phyloP scores from a whole-genome alignment of 2,329 filamentous ascomycete genomes.

The Fusarium drepaniforme region DNA sequence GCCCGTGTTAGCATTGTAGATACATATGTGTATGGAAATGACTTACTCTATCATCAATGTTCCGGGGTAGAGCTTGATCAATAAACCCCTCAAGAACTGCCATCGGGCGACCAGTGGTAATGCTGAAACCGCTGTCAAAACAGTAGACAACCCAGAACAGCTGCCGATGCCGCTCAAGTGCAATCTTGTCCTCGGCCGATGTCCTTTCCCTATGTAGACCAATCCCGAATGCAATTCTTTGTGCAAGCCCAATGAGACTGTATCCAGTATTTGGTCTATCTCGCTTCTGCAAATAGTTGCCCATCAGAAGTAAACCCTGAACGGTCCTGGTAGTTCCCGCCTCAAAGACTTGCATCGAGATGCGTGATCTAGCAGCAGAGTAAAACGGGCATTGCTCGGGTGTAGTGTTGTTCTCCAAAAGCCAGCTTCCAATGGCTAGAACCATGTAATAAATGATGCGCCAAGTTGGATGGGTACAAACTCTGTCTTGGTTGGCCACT shows the following conservation, averaged over 20 bases:
- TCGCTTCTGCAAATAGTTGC: conserved; percentile 61
- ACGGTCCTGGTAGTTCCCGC: conserved; percentile 56
- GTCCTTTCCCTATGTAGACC: conserved; percentile 57
- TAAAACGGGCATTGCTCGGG: conserved; percentile 39
- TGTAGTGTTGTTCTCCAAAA: conserved; percentile 27
- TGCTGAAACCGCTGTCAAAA: conserved; percentile 57
- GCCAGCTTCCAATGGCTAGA: conserved; percentile 49
- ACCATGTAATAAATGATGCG: conserved; percentile 43
- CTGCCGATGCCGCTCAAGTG: conserved; percentile 46
- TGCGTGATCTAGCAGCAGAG: conserved; percentile 40
- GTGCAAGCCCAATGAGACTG: conserved; percentile 61
- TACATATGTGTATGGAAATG: not conserved
- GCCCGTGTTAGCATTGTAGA: not conserved
- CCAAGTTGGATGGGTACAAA: conserved; percentile 12
- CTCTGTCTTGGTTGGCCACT: not conserved
- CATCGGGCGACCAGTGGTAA: conserved; percentile 58
- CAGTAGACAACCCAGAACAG: conserved; percentile 53
- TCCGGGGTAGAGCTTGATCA: conserved; percentile 53
- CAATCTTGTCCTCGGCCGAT: conserved; percentile 38
- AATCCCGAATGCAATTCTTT: conserved; percentile 59
- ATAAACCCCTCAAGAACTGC: conserved; percentile 51
- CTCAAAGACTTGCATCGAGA: conserved; percentile 56
- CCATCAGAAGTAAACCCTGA: conserved; percentile 55
- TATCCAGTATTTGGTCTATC: conserved; percentile 62
- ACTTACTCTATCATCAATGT: conserved; percentile 54